phyloP scores from a whole-genome alignment of 2,329 filamentous ascomycete species.

The Claviceps sp. region DNA sequence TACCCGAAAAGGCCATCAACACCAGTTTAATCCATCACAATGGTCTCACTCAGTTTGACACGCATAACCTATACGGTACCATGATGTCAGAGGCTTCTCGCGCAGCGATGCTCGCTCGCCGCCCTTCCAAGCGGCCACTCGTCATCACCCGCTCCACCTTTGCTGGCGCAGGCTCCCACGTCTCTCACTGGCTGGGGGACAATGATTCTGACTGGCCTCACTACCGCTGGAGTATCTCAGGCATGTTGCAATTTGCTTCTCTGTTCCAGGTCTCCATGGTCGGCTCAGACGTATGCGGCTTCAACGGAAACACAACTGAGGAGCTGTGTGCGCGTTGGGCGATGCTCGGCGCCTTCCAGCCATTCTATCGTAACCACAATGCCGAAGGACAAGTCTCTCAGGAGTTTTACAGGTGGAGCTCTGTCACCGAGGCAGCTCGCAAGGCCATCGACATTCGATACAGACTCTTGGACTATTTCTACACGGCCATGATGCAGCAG shows the following conservation, averaged over 20 bases:
- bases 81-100: conserved; percentile 60
- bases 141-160: conserved; percentile 68
- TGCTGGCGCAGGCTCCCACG: conserved; percentile 52
- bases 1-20: conserved; percentile 47
- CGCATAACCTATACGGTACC: conserved; percentile 63
- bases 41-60: conserved; percentile 57
- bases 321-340: conserved; percentile 54
- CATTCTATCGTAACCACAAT: conserved; percentile 58
- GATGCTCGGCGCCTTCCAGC: conserved; percentile 49
- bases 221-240: conserved; percentile 44
- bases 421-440: conserved; percentile 46
- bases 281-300: conserved; percentile 67
- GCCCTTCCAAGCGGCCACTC: conserved; percentile 51
- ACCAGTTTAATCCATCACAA: conserved; percentile 57
- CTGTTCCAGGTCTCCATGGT: conserved; percentile 58
- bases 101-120: conserved; percentile 50
- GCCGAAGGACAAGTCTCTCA: conserved; percentile 30
- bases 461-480: conserved; percentile 60
- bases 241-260: conserved; percentile 46
- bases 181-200: conserved; percentile 46
- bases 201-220: conserved; percentile 36
- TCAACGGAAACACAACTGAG: conserved; percentile 47
- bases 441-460: conserved; percentile 58
- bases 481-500: conserved; percentile 54
- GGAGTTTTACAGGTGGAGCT: conserved; percentile 55